These are phyloP conservation scores for Mucor saturninus DNA, from an alignment of 371 early-diverging fungal genomes.

Conservation along the genomic window DNA sequence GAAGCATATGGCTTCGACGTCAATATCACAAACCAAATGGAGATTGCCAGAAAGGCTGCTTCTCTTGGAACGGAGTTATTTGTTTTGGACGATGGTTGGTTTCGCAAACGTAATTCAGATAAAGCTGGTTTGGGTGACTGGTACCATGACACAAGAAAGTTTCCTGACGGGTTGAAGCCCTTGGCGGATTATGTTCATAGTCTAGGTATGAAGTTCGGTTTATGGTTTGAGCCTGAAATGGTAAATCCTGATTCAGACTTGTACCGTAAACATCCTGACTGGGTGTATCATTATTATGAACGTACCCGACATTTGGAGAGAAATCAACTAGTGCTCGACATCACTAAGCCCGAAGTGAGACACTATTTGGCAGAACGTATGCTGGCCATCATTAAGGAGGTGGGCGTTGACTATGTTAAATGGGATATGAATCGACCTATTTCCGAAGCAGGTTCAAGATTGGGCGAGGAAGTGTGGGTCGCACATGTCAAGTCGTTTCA, in stretches of 20 bases:
- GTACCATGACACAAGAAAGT: constrained; percentile 48
- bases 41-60: constrained; percentile 35
- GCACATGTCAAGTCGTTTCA: constrained; percentile 28
- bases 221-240: constrained; percentile 65
- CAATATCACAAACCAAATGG: constrained; percentile 32
- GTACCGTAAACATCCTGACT: constrained; percentile 52
- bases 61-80: constrained; percentile 47
- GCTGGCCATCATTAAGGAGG: constrained; percentile 11
- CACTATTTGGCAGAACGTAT: constrained; percentile 24
- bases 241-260: constrained; percentile 46
- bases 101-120: constrained; percentile 37
- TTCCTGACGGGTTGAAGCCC: constrained; percentile 54
- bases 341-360: constrained; percentile 35
- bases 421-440: constrained; percentile 58
- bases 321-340: constrained; percentile 44
- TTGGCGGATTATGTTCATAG: constrained; percentile 49
- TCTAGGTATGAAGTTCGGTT: constrained; percentile 56
- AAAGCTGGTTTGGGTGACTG: constrained; percentile 60
- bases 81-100: constrained; percentile 66
- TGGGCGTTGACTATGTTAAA: constrained; percentile 47
- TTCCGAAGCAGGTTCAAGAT: constrained; percentile 26
- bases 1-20: constrained; percentile 46
- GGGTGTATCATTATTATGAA: constrained; percentile 42
- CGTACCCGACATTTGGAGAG: constrained; percentile 32
- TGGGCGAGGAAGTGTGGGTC: constrained; percentile 30